phyloP scores from a whole-genome alignment of 352 stramenopile genomes.

The Aphanomyces euteiches region DNA sequence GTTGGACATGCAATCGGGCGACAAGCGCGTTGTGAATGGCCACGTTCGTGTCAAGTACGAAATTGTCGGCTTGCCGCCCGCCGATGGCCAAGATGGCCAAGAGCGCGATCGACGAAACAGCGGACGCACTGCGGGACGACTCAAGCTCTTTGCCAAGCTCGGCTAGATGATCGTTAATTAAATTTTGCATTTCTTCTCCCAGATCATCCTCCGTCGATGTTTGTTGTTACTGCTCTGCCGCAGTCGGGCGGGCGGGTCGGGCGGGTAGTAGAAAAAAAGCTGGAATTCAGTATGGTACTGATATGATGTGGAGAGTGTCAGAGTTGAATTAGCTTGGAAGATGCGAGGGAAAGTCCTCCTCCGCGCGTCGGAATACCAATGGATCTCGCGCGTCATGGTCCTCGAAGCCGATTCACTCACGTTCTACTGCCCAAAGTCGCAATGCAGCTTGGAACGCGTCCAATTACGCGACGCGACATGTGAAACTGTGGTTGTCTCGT shows the following conservation, averaged over 20 bases:
- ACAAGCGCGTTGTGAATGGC: conserved; percentile 18
- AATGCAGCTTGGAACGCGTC: conserved; percentile 16
- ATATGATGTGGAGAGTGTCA: no score
- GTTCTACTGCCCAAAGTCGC: conserved; percentile 19
- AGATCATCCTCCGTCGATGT: not conserved
- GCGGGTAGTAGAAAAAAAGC: not conserved
- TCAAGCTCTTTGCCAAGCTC: conserved; percentile 19
- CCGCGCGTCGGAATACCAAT: conserved; percentile 31
- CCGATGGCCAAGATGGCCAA: not conserved
- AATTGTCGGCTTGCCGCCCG: conserved; percentile 22
- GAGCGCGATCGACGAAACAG: not conserved
- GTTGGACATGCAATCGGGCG: conserved; percentile 14
- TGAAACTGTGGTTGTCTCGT: conserved; percentile 57
- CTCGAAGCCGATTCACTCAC: conserved; percentile 17
- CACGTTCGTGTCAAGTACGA: conserved; percentile 14
- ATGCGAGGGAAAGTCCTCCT: conserved; percentile 31
- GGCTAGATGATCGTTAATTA: conserved; percentile 2
- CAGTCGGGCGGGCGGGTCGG: no score
- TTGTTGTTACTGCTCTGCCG: not conserved
- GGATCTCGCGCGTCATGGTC: conserved; percentile 29
- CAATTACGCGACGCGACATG: conserved; percentile 32
- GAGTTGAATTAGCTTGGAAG: not conserved
- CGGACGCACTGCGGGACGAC: conserved; percentile 10
- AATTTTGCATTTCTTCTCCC: not conserved
- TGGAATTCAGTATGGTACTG: not conserved